Base-by-base conservation (phyloP, 331 rosid genomes). In the Erythrophleum ivorense region DNA sequence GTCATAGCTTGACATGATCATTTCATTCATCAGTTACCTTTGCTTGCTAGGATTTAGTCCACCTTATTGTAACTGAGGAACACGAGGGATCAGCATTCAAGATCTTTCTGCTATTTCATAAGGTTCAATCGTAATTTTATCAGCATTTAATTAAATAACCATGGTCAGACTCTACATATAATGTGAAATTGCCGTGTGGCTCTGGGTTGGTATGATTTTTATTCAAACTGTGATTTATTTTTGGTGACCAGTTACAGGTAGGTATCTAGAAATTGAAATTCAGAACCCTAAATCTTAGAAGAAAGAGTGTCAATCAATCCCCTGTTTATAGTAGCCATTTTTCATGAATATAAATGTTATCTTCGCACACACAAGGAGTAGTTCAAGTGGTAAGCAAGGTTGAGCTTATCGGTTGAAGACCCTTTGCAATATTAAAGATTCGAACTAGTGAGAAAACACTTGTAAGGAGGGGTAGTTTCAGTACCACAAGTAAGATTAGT, bases 291-390 rank as follows among this genome's bases (percentile, higher is more conserved):
- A 45, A 54, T 33, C 34, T 48, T 15, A 14, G 36, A 24, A 15
- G 78, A 52, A 21, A 75, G 45, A 12, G 73, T 14, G 43, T 3
- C n/a, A 78, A 24, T 7, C 13, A 1, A n/a, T 41, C 54, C 68
- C 48, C 21, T 76, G 46, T 34, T 34, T 18, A 11, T 43, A 34
- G 66, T 67, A 68, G 76, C 50, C 67, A 59, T 0, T 50, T 82
- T 67, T 54, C 86, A 78, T 43, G n/a, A 73, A 54, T 78, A 19
- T 21, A 33, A 62, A 29, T 31, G 40, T 62, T 6, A 55, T 55
- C 15, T 49, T 49, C 53, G 2, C 11, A 12, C 53, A 0, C 53
- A 12, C 53, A 2, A 12, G 50, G 13, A 9, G 50, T 46, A 14
- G 13, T 9, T 46, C 4, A 11, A 11, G 16, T 49, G 53, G 50